Base-by-base conservation (phyloP, 192 early-diverging fungal genomes). In the Podila minutissima region DNA sequence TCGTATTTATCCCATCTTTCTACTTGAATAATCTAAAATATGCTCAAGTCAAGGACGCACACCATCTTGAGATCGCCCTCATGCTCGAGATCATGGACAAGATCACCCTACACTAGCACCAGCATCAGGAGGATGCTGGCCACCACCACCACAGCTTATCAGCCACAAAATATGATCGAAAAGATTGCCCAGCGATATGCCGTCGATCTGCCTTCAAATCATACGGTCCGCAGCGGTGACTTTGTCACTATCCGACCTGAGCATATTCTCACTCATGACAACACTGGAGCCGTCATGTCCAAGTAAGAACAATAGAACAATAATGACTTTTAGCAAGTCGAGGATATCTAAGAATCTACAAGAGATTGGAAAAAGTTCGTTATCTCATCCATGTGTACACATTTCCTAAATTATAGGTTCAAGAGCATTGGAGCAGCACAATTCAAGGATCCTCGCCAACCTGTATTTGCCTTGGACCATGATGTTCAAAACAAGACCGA, bases 381-480 rank as follows among this genome's bases (percentile, higher is more conserved):
- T n/a, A 20, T 35, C 26, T 26, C 22, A 12, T n/a, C 15, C 17
- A 64, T 62, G 13, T 46, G 6, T 19, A 20, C 77, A 29, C n/a
- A 11, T 53, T 58, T 53, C 50, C 13, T 37, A 11, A 26, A 55
- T 19, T 24, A 67, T 79, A 95, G 91, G 60, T 99, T 98, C 85
- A 88, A 88, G 69, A 91, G 91, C 72, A 98, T 99, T 63, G 97
- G 96, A 19, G 97, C 96, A 7, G 89, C 92, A 57, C 86, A 88
- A 65, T 91, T 99, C 69, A 86, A 89, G 38, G 89, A 95, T 75
- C 89, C 93, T 15, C 73, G 69, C 20, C 97, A 98, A 83, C 89
- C 95, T 2, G 96, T 99, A 46, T 98, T 97, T 86, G 96, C 98
- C 17, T 87, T 99, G 46, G 98, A 99, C 86, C 98, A 99, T 81